Base-by-base conservation (phyloP, 164 flowering plant species). In the Vitis labrusca region DNA sequence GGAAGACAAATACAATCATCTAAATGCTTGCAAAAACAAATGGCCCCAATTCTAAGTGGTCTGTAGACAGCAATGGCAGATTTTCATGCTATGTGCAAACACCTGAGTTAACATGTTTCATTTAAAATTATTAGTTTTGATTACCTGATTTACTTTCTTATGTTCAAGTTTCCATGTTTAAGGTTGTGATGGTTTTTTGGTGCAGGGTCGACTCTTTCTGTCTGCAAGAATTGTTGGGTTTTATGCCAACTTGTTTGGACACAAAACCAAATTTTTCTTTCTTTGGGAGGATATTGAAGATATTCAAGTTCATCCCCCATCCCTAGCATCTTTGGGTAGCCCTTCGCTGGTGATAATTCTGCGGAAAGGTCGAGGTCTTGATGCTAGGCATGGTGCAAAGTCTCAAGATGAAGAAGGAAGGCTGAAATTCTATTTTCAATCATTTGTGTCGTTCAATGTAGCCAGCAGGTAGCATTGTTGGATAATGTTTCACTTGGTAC, bases 201-300 rank as follows among this genome's bases (percentile, higher is more conserved):
- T 76, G 71, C 86, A 90, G 97, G 97, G 97, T 3, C 85, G 92
- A 54, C 86, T 89, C 37, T 92, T 84, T 71, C 73, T 90, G 5
- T 92, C 96, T 37, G 87, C 93, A 9, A 85, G 96, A 79, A 83
- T 92, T 66, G 80, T 91, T 49, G 98, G 96, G 61, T 92, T 92
- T 71, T 88, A 91, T 70, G 82, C 92, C 17, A 90, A 92, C 65
- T 66, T 92, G 9, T 92, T 92, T 73, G 91, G 94, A 52, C 85
- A 86, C 69, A 92, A 91, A 78, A 88, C 93, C 56, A 88, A 83
- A 63, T 85, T 92, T 76, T 89, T 80, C 85, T 88, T 90, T 67
- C 85, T 92, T 2, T 89, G 96, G 98, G 98, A 89, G 70, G 96
- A 91, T 77, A 84, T 92, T 71, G 91, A 92, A 61, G 91, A 89